Evolutionary conservation across 2,329 filamentous ascomycete species (phyloP).

Genomic region (Aspergillus quadrilineatus): DNA sequence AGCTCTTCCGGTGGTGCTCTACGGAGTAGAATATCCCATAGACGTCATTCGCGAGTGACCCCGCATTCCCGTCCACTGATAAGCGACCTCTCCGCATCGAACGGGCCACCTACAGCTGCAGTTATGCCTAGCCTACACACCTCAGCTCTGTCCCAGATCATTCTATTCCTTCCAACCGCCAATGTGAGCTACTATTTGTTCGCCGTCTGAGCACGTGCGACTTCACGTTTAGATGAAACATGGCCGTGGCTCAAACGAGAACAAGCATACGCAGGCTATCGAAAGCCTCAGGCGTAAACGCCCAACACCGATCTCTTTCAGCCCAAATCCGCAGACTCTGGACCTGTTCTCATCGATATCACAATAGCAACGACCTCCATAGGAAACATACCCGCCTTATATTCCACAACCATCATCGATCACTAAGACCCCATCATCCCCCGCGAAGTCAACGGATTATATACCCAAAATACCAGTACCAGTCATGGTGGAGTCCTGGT

Average conservation of each 20-base stretch:
- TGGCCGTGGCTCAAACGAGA: background rate
- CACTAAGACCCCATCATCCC: background rate
- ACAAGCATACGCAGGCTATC: background rate
- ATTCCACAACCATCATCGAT: background rate
- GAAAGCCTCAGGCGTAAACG: background rate
- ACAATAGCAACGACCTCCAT: slow-evolving; percentile 2
- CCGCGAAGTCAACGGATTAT: background rate
- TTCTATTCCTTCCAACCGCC: background rate
- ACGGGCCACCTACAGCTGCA: background rate
- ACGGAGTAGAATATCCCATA: background rate
- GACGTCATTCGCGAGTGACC: slow-evolving; percentile 1
- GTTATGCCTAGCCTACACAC: background rate
- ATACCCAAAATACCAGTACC: slow-evolving; percentile 7
- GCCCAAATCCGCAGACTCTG: slow-evolving; percentile 14
- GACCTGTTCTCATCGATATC: slow-evolving; percentile 5
- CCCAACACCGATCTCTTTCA: background rate
- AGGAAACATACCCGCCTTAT: slow-evolving; percentile 4
- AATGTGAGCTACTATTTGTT: background rate
- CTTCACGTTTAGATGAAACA: background rate
- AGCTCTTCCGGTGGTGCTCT: background rate
- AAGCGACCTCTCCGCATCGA: background rate
- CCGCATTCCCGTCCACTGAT: background rate
- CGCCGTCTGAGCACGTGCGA: background rate
- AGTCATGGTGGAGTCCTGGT: slow-evolving; percentile 19
- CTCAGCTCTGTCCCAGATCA: background rate